Conservation (phyloP, 257 asterid species). For the Pogostemon cablin region DNA sequence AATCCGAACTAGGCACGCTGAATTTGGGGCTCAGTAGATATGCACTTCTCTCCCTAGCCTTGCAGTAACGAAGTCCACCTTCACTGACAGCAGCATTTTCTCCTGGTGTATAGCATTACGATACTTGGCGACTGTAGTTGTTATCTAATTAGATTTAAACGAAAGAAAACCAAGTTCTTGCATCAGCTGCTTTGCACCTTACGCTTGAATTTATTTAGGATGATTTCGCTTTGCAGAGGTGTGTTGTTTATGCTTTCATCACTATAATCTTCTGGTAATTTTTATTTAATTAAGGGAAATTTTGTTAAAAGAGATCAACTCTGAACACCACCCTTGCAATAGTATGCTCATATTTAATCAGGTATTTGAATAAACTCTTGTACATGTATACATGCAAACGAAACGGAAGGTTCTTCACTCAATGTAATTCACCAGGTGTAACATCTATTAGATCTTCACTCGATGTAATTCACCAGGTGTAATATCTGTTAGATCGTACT, state of each 20-base stretch:
- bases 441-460: background rate
- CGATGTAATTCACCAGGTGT: background rate
- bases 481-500: background rate
- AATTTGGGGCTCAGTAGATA: conserved; percentile 26
- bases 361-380: too few species aligned
- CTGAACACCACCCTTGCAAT: background rate
- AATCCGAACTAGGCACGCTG: conserved; percentile 30
- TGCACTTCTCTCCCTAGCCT: conserved; percentile 13
- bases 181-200: background rate
- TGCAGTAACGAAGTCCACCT: conserved; percentile 27
- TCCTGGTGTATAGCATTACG: conserved; percentile 25
- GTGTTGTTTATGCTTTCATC: conserved; percentile 5
- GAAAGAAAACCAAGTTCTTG: conserved; percentile 16
- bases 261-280: background rate
- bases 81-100: conserved; percentile 31
- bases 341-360: too few species aligned
- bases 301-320: conserved; percentile 10
- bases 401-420: background rate
- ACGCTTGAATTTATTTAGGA: background rate
- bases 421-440: background rate
- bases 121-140: conserved; percentile 25
- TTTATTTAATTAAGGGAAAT: background rate
- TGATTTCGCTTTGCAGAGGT: background rate
- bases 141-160: conserved; percentile 22
- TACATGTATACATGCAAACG: too few species aligned